These are phyloP conservation scores for Leptodermis oblonga DNA, from an alignment of 257 asterid species.

Conservation along the genomic window DNA sequence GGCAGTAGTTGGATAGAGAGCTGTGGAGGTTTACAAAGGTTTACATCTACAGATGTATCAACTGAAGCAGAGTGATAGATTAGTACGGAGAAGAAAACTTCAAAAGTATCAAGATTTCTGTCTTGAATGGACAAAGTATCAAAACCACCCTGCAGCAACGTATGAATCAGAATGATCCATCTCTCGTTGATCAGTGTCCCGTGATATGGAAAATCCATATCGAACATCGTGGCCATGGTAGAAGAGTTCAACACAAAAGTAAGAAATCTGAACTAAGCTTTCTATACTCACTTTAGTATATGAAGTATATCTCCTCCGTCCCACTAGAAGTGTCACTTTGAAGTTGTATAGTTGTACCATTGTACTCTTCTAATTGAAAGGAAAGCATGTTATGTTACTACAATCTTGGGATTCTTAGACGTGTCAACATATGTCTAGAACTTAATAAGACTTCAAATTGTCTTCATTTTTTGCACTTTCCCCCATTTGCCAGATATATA, in stretches of 20 bases:
- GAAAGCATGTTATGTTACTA: too few species aligned
- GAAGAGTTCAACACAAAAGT: neutral
- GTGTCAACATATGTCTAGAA: neutral
- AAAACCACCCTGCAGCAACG: neutral
- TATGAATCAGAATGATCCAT: neutral
- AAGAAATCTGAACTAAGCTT: neutral
- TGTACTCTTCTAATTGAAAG: too few species aligned
- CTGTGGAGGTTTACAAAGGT: conserved; percentile 29
- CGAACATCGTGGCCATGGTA: too few species aligned
- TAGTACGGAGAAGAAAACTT: too few species aligned
- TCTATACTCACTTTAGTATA: too few species aligned
- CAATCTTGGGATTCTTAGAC: neutral
- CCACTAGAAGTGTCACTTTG: too few species aligned
- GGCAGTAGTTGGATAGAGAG: conserved; percentile 77
- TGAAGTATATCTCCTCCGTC: too few species aligned
- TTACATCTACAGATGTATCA: conserved; percentile 26
- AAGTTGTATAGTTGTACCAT: too few species aligned
- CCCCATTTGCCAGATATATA: neutral
- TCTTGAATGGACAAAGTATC: neutral
- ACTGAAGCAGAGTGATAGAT: conserved; percentile 14
- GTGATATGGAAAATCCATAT: neutral
- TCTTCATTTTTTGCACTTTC: conserved; percentile 1
- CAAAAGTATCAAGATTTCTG: neutral
- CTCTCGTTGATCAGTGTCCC: neutral
- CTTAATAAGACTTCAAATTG: neutral